Evolutionary conservation across 1,284 basidiomycete genomes (phyloP).

Genomic region (Phaffia rhodozyma): DNA sequence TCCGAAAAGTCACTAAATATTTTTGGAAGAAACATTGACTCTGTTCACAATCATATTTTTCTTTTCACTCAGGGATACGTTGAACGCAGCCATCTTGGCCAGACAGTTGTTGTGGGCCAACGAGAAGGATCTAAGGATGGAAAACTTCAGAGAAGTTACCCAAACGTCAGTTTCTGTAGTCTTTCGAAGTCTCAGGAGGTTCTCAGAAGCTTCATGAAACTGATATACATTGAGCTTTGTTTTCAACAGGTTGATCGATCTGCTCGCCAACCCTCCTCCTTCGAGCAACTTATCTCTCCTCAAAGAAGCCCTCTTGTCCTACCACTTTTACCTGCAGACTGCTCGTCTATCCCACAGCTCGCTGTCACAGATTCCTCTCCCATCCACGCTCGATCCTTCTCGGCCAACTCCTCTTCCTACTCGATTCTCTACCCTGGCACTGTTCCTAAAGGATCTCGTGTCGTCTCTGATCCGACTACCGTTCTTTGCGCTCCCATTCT

Average conservation of each 20-base stretch:
- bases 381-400: constrained; percentile 63
- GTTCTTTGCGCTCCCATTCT: constrained; percentile 71
- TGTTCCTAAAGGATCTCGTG: constrained; percentile 65
- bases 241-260: constrained; percentile 56
- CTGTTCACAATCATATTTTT: not conserved
- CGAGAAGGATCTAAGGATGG: constrained; percentile 57
- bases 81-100: constrained; percentile 76
- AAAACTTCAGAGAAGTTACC: constrained; percentile 67
- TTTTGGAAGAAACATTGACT: not conserved
- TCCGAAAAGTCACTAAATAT: not conserved
- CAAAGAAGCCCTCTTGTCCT: constrained; percentile 61
- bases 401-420: constrained; percentile 59
- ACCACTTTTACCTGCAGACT: constrained; percentile 72
- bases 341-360: constrained; percentile 70
- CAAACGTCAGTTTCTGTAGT: constrained; percentile 55
- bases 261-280: constrained; percentile 50
- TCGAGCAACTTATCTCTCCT: constrained; percentile 50
- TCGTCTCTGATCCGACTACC: constrained; percentile 59
- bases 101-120: constrained; percentile 76
- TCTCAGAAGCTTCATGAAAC: constrained; percentile 22
- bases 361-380: constrained; percentile 57
- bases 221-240: constrained; percentile 9
- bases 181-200: not conserved
- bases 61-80: constrained; percentile 60
- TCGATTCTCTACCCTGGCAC: constrained; percentile 61